These are phyloP conservation scores for Prunus mongolica DNA, from an alignment of 306 rosid species.

Conservation along the genomic window DNA sequence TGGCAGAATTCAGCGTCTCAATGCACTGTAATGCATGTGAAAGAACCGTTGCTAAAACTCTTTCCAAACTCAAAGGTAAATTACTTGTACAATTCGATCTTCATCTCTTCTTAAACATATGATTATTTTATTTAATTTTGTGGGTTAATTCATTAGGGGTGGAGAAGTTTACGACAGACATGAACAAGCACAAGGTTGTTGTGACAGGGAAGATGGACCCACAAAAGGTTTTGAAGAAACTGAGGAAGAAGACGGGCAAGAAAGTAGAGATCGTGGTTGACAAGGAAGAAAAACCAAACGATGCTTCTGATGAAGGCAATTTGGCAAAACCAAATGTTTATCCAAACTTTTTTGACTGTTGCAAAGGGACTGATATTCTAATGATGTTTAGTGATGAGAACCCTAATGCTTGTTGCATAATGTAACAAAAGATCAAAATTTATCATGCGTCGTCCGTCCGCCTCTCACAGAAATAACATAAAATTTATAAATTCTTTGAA, in stretches of 20 bases:
- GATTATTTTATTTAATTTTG: background rate
- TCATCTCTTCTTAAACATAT: background rate
- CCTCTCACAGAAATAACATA: background rate
- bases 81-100: background rate
- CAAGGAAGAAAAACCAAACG: slow-evolving; percentile 19
- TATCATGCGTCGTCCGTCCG: background rate
- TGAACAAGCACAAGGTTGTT: slow-evolving; percentile 47
- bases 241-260: slow-evolving; percentile 62
- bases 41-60: slow-evolving; percentile 55
- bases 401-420: slow-evolving; percentile 68
- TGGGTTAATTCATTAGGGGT: slow-evolving; percentile 42
- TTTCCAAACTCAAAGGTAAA: slow-evolving; percentile 68
- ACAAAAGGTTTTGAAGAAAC: slow-evolving; percentile 55
- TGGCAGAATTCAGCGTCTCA: slow-evolving; percentile 55
- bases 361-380: slow-evolving; percentile 27
- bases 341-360: slow-evolving; percentile 26
- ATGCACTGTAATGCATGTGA: slow-evolving; percentile 86
- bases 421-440: slow-evolving; percentile 20
- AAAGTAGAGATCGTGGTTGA: slow-evolving; percentile 48
- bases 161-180: slow-evolving; percentile 63
- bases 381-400: slow-evolving; percentile 77
- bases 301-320: slow-evolving; percentile 7
- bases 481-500: no score
- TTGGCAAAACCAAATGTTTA: slow-evolving; percentile 1
- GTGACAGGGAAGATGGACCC: slow-evolving; percentile 71